Evolutionary conservation across 495 filamentous ascomycete genomes (phyloP).

Genomic region (Penicillium bialowiezense): DNA sequence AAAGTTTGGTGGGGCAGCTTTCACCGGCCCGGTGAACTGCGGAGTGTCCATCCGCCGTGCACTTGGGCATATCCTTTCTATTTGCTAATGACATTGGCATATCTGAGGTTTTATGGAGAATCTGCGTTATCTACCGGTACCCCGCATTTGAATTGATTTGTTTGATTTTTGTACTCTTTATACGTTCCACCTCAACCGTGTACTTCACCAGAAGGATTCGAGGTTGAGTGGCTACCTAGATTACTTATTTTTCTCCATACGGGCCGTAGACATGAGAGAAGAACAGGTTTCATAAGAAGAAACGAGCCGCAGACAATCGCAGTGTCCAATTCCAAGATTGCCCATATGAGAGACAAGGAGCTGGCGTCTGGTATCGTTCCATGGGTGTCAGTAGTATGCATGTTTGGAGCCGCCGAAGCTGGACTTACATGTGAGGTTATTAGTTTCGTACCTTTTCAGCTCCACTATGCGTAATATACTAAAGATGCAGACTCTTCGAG

Average conservation of each 20-base stretch:
- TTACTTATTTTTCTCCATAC: background rate
- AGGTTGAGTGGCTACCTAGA: background rate
- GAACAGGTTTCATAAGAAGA: background rate
- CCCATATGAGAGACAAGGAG: background rate
- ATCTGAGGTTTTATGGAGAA: background rate
- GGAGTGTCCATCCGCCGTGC: background rate
- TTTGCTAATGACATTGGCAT: background rate
- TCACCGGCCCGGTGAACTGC: slow-evolving; percentile 3
- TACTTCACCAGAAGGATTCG: background rate
- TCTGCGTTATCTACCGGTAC: background rate
- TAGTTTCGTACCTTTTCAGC: background rate
- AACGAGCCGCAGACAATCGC: background rate
- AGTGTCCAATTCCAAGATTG: background rate
- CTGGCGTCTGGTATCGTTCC: background rate
- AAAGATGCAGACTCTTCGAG: slow-evolving; percentile 23
- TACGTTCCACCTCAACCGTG: background rate
- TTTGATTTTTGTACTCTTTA: background rate
- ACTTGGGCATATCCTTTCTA: background rate
- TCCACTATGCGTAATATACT: slow-evolving; percentile 21
- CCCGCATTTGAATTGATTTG: background rate
- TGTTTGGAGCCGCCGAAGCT: background rate
- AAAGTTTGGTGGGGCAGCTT: slow-evolving; percentile 6
- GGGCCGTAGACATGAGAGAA: background rate
- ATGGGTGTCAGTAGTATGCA: too few relatives aligned
- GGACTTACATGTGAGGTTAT: background rate